Conservation (phyloP, 257 asterid genomes). For the Buddleja alternifolia region DNA sequence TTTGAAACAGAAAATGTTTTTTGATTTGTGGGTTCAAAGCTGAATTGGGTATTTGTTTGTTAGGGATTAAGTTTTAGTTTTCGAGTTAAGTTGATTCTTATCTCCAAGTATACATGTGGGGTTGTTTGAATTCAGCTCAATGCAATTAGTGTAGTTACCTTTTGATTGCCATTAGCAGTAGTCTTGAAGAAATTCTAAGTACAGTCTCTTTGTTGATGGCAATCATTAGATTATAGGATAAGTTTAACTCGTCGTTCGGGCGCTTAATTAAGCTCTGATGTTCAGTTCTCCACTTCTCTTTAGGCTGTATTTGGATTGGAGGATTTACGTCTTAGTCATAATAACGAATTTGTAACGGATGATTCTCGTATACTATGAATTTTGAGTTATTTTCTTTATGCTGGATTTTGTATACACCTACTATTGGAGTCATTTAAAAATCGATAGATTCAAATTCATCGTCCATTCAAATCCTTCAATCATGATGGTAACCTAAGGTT, state of each 20-base stretch:
- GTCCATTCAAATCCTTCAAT: no score
- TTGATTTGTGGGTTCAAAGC: conserved; percentile 22
- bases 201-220: background rate
- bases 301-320: background rate
- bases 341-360: no score
- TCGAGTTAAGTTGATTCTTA: conserved; percentile 23
- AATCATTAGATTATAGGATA: background rate
- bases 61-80: conserved; percentile 23
- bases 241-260: background rate
- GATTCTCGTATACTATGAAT: background rate
- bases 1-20: background rate
- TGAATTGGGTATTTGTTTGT: conserved; percentile 12
- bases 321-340: no score
- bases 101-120: background rate
- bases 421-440: no score
- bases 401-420: background rate
- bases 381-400: conserved; percentile 1
- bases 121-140: background rate
- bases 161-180: background rate
- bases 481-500: no score
- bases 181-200: conserved; percentile 9
- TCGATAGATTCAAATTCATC: no score
- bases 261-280: conserved; percentile 11
- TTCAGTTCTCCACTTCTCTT: background rate
- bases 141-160: background rate